Percentiles rank a stretch among this genome's conserved stretches.
Conservation (phyloP, 306 rosid genomes). For the Vachellia pachyceras region DNA sequence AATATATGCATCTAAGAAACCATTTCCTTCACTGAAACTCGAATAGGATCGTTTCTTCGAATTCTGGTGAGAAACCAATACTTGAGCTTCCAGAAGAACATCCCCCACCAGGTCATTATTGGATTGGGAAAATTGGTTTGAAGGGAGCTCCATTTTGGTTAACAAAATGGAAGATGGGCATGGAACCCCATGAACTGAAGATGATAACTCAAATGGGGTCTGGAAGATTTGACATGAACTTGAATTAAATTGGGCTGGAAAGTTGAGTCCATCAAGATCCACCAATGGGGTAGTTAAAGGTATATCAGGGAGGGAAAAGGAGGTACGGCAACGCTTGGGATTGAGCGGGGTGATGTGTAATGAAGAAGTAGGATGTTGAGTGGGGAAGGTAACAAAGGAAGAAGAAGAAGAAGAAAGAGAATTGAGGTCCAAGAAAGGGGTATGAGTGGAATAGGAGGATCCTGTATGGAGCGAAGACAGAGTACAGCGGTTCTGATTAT, state of each 20-base stretch:
- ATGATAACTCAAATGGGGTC: constrained; percentile 45
- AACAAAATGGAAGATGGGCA: constrained; percentile 30
- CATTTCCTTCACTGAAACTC: constrained; percentile 54
- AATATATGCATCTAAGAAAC: constrained; percentile 46
- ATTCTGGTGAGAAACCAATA: constrained; percentile 43
- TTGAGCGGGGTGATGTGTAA: constrained; percentile 49
- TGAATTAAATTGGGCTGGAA: constrained; percentile 45
- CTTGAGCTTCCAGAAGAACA: constrained; percentile 63
- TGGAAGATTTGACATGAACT: constrained; percentile 44
- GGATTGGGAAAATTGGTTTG: constrained; percentile 58
- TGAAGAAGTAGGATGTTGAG: constrained; percentile 64
- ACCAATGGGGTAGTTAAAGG: constrained; percentile 23
- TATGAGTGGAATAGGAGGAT: constrained; percentile 33
- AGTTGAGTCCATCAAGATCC: constrained; percentile 49
- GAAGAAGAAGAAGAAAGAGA: constrained; percentile 27
- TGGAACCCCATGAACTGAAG: constrained; percentile 37
- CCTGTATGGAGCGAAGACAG: constrained; percentile 43
- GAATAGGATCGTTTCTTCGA: constrained; percentile 42
- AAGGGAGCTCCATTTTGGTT: constrained; percentile 66
- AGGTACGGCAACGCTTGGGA: constrained; percentile 53
- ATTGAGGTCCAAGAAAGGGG: constrained; percentile 24
- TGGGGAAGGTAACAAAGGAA: constrained; percentile 54
- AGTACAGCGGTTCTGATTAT: constrained; percentile 37
- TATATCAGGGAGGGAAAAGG: not conserved
- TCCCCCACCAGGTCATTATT: constrained; percentile 56